Evolutionary conservation across 1,284 basidiomycete species (phyloP).

Genomic region (Sanghuangporus baumii): DNA sequence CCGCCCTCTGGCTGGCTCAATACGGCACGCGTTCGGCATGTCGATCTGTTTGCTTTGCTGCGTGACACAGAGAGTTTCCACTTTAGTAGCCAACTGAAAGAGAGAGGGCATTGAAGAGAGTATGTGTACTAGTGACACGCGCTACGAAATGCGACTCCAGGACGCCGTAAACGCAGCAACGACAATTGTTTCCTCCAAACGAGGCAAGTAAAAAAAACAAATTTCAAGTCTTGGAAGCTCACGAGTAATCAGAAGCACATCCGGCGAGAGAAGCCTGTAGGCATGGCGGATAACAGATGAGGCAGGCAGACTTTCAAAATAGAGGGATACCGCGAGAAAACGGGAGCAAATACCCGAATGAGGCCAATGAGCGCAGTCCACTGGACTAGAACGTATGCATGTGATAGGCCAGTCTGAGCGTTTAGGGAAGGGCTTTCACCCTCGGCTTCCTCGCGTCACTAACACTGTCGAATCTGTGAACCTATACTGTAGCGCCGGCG

Average conservation of each 20-base stretch:
- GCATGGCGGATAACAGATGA: not conserved
- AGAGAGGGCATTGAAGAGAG: no score
- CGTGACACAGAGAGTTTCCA: no score
- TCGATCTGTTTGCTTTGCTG: no score
- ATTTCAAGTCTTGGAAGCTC: not conserved
- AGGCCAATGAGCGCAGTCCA: not conserved
- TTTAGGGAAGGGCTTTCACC: not conserved
- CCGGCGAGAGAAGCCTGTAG: not conserved
- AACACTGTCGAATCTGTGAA: not conserved
- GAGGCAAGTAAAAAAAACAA: not conserved
- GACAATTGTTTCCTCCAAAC: no score
- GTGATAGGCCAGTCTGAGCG: not conserved
- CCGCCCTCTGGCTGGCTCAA: no score
- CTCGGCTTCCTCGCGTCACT: not conserved
- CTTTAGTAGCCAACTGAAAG: no score
- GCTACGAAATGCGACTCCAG: no score
- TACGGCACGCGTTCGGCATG: no score
- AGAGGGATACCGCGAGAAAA: not conserved
- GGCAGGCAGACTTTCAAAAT: not conserved
- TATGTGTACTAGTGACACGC: no score
- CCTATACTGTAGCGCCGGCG: not conserved
- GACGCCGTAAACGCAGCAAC: no score
- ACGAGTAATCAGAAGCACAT: not conserved
- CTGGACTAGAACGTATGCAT: not conserved
- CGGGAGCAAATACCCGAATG: not conserved